A percentile compares a stretch with the other conserved stretches of the same genome.
phyloP scores from a whole-genome alignment of 1,284 basidiomycete species.

The Boletus mariae region DNA sequence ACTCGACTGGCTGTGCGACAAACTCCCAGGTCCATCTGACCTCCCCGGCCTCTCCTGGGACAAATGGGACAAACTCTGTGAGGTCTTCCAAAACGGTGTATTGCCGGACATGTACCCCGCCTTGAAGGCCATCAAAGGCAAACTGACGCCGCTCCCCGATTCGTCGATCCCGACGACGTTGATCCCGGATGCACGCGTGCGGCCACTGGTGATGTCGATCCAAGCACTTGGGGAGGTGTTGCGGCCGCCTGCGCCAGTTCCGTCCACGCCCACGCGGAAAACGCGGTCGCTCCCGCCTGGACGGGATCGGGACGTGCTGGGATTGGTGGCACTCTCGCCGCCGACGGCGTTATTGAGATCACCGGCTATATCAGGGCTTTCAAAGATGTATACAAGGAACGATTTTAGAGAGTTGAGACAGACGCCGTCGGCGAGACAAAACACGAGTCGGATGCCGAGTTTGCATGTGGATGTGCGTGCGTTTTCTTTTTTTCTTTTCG shows the following conservation, averaged over 20 bases:
- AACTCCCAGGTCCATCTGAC: constrained; percentile 33
- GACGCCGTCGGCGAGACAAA: constrained; percentile 61
- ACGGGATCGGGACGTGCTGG: constrained; percentile 23
- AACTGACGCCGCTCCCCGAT: constrained; percentile 28
- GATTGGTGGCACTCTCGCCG: constrained; percentile 41
- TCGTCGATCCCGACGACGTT: constrained; percentile 28
- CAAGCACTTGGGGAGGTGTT: constrained; percentile 24
- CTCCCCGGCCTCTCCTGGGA: constrained; percentile 33
- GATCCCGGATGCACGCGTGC: constrained; percentile 19
- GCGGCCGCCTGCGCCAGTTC: constrained; percentile 20
- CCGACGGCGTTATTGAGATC: constrained; percentile 67
- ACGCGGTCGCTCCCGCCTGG: constrained; percentile 6
- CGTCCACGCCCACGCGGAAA: constrained; percentile 26
- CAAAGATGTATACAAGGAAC: constrained; percentile 73
- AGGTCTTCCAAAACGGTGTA: constrained; percentile 28
- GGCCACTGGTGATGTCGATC: constrained; percentile 21
- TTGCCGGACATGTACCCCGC: constrained; percentile 26
- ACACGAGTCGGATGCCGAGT: constrained; percentile 77
- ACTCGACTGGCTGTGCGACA: constrained; percentile 30
- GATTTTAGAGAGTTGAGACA: constrained; percentile 74
- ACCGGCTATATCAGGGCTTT: constrained; percentile 70
- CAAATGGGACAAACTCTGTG: constrained; percentile 32
- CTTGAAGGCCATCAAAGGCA: constrained; percentile 30
- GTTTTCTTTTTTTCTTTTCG: not conserved
- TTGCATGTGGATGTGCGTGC: constrained; percentile 71